These are phyloP conservation scores for Aspergillus cavernicola DNA, from an alignment of 495 filamentous ascomycete species.

Conservation along the genomic window DNA sequence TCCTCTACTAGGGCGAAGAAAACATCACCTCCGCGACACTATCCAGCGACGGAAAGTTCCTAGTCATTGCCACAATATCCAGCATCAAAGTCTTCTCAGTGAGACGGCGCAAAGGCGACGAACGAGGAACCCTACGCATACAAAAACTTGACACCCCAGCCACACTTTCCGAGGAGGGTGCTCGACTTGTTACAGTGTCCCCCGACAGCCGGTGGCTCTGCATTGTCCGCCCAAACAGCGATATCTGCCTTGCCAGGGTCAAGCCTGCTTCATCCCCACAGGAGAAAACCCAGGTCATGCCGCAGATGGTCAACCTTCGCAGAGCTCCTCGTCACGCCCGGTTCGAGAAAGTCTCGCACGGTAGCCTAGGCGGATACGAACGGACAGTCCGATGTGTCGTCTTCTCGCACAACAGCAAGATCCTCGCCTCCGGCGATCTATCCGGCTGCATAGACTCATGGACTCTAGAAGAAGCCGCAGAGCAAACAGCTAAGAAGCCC, in stretches of 20 bases:
- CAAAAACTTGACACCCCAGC: constrained; percentile 61
- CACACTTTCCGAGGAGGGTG: constrained; percentile 52
- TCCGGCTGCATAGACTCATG: constrained; percentile 86
- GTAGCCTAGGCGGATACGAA: constrained; percentile 74
- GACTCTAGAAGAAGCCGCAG: constrained; percentile 58
- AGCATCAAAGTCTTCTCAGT: constrained; percentile 74
- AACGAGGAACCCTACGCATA: constrained; percentile 56
- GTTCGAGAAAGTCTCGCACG: constrained; percentile 52
- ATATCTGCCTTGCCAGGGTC: constrained; percentile 46
- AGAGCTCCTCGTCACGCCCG: constrained; percentile 54
- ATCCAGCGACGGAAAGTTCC: constrained; percentile 65
- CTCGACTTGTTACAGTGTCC: constrained; percentile 55
- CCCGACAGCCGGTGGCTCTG: constrained; percentile 55
- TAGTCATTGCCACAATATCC: constrained; percentile 71
- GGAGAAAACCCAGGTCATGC: constrained; percentile 41
- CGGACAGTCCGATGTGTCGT: constrained; percentile 66
- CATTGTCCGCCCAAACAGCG: constrained; percentile 47
- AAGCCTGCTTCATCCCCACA: constrained; percentile 29
- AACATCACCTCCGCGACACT: constrained; percentile 80
- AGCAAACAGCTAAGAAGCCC: constrained; percentile 27
- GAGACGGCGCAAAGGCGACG: constrained; percentile 40
- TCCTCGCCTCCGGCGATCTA: constrained; percentile 75
- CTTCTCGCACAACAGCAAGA: constrained; percentile 77
- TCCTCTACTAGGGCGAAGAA: constrained; percentile 63
- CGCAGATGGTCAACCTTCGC: constrained; percentile 50